These are phyloP conservation scores for Geotrichum klebahnii DNA, from an alignment of 1,139 yeast genomes.

Conservation along the genomic window DNA sequence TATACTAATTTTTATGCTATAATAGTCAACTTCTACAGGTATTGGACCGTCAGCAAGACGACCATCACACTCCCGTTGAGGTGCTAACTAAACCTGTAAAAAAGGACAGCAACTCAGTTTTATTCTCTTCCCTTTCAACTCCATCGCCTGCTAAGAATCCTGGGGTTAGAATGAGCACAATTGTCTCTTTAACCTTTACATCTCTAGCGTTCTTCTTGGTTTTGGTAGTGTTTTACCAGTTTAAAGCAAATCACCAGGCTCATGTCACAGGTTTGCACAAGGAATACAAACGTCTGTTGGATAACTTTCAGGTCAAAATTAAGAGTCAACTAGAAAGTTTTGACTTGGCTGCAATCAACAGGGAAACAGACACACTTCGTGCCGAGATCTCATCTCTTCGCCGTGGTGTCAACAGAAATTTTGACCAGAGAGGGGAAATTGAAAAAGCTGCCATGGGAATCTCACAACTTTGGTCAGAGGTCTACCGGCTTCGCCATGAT, in stretches of 20 bases:
- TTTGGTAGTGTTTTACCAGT: background rate
- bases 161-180: background rate
- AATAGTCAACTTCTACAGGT: background rate
- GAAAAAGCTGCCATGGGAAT: slow-evolving; percentile 17
- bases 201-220: slow-evolving; percentile 2
- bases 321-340: slow-evolving; percentile 38
- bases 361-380: background rate
- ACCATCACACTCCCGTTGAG: background rate
- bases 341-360: slow-evolving; percentile 26
- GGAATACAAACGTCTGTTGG: slow-evolving; percentile 2
- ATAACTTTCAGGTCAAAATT: slow-evolving; percentile 39
- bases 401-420: background rate
- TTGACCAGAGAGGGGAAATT: slow-evolving; percentile 13
- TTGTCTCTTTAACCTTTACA: slow-evolving; percentile 1
- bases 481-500: slow-evolving; percentile 12
- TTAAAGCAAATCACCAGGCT: background rate
- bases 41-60: background rate
- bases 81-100: background rate
- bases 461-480: slow-evolving; percentile 16
- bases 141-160: background rate
- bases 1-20: no score
- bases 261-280: slow-evolving; percentile 1
- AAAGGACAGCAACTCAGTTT: background rate
- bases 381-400: slow-evolving; percentile 6
- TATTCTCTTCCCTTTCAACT: background rate